A percentile compares a stretch with the other conserved stretches of the same genome.
Conservation (phyloP, 1,284 basidiomycete species). For the Leccinum subatratum region DNA sequence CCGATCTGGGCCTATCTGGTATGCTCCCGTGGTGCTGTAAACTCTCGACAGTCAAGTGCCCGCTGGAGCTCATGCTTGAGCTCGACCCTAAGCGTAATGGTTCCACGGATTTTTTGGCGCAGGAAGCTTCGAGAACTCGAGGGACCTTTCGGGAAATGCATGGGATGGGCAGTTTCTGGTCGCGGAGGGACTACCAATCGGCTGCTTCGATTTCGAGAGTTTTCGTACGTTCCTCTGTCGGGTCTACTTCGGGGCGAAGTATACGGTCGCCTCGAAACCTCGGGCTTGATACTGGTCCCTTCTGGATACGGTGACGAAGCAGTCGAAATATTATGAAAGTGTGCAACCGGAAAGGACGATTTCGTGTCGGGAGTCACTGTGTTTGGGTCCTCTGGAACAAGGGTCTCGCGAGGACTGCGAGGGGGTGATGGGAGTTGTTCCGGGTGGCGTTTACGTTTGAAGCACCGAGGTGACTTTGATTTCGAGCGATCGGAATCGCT, state of each 20-base stretch:
- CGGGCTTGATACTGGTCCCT: conserved; percentile 17
- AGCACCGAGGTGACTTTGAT: conserved; percentile 55
- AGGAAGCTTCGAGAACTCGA: conserved; percentile 19
- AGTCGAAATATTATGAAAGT: conserved; percentile 30
- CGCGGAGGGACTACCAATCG: conserved; percentile 19
- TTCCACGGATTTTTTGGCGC: conserved; percentile 25
- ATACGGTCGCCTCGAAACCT: conserved; percentile 44
- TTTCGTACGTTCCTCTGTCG: conserved; percentile 19
- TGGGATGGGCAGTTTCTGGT: conserved; percentile 31
- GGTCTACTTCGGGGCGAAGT: conserved; percentile 57
- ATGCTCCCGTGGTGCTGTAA: conserved; percentile 14
- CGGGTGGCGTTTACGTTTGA: conserved; percentile 36
- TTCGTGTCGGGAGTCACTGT: conserved; percentile 8
- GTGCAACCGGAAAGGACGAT: conserved; percentile 14
- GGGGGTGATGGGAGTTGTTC: conserved; percentile 36
- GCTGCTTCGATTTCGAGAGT: conserved; percentile 18
- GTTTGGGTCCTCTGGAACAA: conserved; percentile 12
- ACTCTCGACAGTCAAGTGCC: conserved; percentile 27
- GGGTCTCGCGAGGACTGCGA: conserved; percentile 22
- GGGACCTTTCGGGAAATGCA: conserved; percentile 14
- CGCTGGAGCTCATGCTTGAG: conserved; percentile 34
- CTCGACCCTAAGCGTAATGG: conserved; percentile 24
- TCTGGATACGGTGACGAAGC: conserved; percentile 31
- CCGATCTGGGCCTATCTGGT: too few relatives aligned
- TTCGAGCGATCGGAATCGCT: conserved; percentile 51